phyloP scores from a whole-genome alignment of 1,284 basidiomycete species.

The Phellopilus nigrolimitatus region DNA sequence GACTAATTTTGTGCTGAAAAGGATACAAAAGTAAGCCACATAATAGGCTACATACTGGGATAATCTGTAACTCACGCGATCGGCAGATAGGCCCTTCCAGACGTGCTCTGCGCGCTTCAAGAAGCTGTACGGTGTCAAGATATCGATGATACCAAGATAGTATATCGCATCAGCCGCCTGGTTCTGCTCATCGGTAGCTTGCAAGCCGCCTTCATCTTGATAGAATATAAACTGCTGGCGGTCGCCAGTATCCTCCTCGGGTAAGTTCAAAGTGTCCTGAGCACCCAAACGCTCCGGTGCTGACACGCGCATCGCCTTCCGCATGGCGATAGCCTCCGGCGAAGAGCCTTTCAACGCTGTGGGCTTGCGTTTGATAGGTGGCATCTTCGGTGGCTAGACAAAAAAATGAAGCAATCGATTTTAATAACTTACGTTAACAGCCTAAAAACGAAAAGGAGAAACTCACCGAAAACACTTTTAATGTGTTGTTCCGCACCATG shows the following conservation, averaged over 20 bases:
- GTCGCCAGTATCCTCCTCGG: slow-evolving; percentile 67
- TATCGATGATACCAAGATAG: slow-evolving; percentile 94
- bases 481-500: slow-evolving; percentile 82
- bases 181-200: slow-evolving; percentile 86
- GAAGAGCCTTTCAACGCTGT: slow-evolving; percentile 54
- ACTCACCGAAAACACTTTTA: slow-evolving; percentile 88
- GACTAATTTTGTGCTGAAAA: slow-evolving; percentile 85
- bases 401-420: neutral
- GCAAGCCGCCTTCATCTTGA: slow-evolving; percentile 92
- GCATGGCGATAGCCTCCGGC: slow-evolving; percentile 77
- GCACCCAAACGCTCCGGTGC: slow-evolving; percentile 73
- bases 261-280: slow-evolving; percentile 57
- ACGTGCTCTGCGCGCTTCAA: slow-evolving; percentile 85
- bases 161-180: slow-evolving; percentile 77
- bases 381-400: slow-evolving; percentile 58
- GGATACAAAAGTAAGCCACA: slow-evolving; percentile 13
- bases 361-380: slow-evolving; percentile 49
- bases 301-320: slow-evolving; percentile 79
- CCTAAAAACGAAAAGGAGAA: neutral
- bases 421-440: neutral
- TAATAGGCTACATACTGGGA: slow-evolving; percentile 9
- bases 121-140: slow-evolving; percentile 82
- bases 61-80: slow-evolving; percentile 58
- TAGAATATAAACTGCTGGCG: slow-evolving; percentile 90
- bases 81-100: slow-evolving; percentile 88